phyloP scores from a whole-genome alignment of 2,329 filamentous ascomycete species.

The Raffaelea albimanens region DNA sequence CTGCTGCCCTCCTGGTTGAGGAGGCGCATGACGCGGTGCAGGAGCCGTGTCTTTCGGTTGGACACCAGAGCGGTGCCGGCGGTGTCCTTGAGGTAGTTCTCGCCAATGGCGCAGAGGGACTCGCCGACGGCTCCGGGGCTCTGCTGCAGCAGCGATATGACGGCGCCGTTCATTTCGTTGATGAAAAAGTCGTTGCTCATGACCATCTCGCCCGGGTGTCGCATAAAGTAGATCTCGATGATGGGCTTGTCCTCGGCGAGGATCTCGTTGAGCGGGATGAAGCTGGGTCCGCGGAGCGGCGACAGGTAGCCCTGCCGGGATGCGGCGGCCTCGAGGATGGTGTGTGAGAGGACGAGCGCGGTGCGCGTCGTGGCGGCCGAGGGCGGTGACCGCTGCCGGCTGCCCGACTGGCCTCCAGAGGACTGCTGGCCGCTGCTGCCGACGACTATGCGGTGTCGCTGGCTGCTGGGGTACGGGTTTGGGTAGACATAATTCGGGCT shows the following conservation, averaged over 20 bases:
- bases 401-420: no score
- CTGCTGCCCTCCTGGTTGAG: slow-evolving; percentile 8
- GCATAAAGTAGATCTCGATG: slow-evolving; percentile 12
- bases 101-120: slow-evolving; percentile 12
- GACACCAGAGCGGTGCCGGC: slow-evolving; percentile 2
- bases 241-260: slow-evolving; percentile 8
- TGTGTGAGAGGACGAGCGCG: background rate
- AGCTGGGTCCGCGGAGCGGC: slow-evolving; percentile 7
- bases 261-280: slow-evolving; percentile 8
- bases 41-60: slow-evolving; percentile 7
- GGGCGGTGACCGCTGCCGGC: no score
- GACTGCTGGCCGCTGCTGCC: no score
- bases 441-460: no score
- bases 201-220: slow-evolving; percentile 12
- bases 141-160: slow-evolving; percentile 10
- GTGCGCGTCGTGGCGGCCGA: background rate
- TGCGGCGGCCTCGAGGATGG: slow-evolving; percentile 5
- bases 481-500: no score
- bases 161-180: slow-evolving; percentile 12
- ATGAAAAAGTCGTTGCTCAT: slow-evolving; percentile 11
- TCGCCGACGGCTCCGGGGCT: slow-evolving; percentile 8
- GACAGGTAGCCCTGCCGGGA: background rate
- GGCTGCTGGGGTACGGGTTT: no score
- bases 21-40: slow-evolving; percentile 5
- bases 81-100: slow-evolving; percentile 9